A percentile compares a stretch with the other conserved stretches of the same genome.
Conservation (phyloP, 495 filamentous ascomycete genomes). For the Aspergillus cavernicola region DNA sequence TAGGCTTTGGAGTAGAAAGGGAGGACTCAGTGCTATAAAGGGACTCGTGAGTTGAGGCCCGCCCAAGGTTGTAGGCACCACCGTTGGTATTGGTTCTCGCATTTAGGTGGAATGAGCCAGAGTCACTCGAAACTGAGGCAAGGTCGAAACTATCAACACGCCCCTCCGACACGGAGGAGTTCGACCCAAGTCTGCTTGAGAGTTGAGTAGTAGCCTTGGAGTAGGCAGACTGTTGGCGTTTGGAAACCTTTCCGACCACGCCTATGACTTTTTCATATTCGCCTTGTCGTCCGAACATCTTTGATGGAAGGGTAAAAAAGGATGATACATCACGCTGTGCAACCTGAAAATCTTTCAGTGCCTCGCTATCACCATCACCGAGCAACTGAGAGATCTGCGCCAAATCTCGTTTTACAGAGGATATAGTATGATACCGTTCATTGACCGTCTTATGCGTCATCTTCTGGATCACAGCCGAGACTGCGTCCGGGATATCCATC, state of each 20-base stretch:
- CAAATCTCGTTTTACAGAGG: slow-evolving; percentile 76
- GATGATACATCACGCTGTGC: slow-evolving; percentile 77
- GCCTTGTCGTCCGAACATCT: slow-evolving; percentile 72
- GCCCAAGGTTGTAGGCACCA: slow-evolving; percentile 28
- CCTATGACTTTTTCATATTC: slow-evolving; percentile 66
- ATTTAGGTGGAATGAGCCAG: slow-evolving; percentile 47
- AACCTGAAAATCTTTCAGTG: slow-evolving; percentile 65
- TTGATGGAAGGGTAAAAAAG: slow-evolving; percentile 75
- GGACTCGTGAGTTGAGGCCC: slow-evolving; percentile 36
- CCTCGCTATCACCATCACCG: slow-evolving; percentile 66
- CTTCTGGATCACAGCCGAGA: slow-evolving; percentile 78
- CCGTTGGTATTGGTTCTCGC: slow-evolving; percentile 38
- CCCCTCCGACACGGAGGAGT: slow-evolving; percentile 55
- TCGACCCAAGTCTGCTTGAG: slow-evolving; percentile 48
- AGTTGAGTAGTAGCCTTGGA: slow-evolving; percentile 36
- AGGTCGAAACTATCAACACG: slow-evolving; percentile 49
- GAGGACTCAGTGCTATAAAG: slow-evolving; percentile 34
- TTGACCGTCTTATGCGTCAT: slow-evolving; percentile 83
- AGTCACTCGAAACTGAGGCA: slow-evolving; percentile 49
- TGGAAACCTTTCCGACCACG: slow-evolving; percentile 68
- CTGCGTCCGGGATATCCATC: slow-evolving; percentile 73
- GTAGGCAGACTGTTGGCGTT: slow-evolving; percentile 52
- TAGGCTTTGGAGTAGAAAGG: slow-evolving; percentile 27
- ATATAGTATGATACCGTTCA: slow-evolving; percentile 81
- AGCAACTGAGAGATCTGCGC: slow-evolving; percentile 64